A percentile compares a stretch with the other conserved stretches of the same genome.
Evolutionary conservation across 169 alveolate species (phyloP).

Genomic region (Plasmodium yoelii): DNA sequence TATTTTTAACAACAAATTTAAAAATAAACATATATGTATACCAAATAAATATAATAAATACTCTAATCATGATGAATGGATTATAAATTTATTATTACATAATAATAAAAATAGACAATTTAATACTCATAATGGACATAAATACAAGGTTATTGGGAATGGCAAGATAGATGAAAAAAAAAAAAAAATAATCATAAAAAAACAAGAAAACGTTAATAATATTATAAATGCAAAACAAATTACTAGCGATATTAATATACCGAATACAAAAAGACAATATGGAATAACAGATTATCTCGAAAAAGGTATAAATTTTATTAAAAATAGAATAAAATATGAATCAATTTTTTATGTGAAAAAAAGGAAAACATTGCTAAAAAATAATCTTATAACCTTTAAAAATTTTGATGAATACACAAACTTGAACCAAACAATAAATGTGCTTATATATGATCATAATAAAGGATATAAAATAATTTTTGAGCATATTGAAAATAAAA

Average conservation of each 20-base stretch:
- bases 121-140: background rate
- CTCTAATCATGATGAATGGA: slow-evolving; percentile 20
- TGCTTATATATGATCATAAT: slow-evolving; percentile 37
- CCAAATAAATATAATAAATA: slow-evolving; percentile 18
- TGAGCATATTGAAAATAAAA: slow-evolving; percentile 55
- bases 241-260: background rate
- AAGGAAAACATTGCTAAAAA: slow-evolving; percentile 18
- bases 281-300: background rate
- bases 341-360: slow-evolving; percentile 42
- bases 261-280: background rate
- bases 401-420: slow-evolving; percentile 20
- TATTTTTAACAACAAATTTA: slow-evolving; percentile 36
- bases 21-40: slow-evolving; percentile 31
- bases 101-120: background rate
- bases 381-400: slow-evolving; percentile 52
- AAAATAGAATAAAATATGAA: slow-evolving; percentile 27
- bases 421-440: slow-evolving; percentile 43
- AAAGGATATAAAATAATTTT: slow-evolving; percentile 37
- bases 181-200: too few relatives aligned
- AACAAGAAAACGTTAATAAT: background rate
- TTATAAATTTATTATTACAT: slow-evolving; percentile 44
- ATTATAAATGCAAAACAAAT: background rate
- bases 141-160: background rate
- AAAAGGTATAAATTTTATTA: background rate
- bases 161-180: background rate